Evolutionary conservation across 306 rosid species (phyloP).

Genomic region (Sicyos baderoa): DNA sequence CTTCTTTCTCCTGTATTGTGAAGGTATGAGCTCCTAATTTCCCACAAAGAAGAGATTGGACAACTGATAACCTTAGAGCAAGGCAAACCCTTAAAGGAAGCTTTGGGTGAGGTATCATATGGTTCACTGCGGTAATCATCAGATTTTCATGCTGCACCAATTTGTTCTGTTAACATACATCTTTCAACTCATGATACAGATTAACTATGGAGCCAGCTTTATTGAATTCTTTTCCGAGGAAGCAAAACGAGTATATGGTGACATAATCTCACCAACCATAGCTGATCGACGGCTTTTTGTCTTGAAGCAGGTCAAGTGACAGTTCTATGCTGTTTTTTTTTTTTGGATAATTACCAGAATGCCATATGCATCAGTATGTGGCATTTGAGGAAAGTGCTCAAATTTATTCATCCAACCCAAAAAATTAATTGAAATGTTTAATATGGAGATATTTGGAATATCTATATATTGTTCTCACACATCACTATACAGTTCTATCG

Average conservation of each 20-base stretch:
- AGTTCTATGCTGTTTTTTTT: constrained; percentile 12
- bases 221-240: constrained; percentile 91
- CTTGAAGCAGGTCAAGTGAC: constrained; percentile 62
- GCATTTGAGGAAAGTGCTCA: not conserved
- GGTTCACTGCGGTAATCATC: not conserved
- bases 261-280: constrained; percentile 76
- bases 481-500: not conserved
- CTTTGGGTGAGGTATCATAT: constrained; percentile 70
- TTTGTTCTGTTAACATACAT: constrained; percentile 20
- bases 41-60: constrained; percentile 77
- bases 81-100: constrained; percentile 90
- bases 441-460: constrained; percentile 7
- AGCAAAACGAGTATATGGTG: constrained; percentile 92
- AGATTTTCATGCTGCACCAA: constrained; percentile 3
- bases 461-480: not conserved
- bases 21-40: constrained; percentile 72
- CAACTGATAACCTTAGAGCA: constrained; percentile 94
- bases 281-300: constrained; percentile 81
- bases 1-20: constrained; percentile 20
- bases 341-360: not conserved
- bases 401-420: not conserved
- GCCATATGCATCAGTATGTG: not conserved
- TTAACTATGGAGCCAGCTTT: constrained; percentile 66
- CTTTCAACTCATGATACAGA: constrained; percentile 33
- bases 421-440: too few species aligned